Evolutionary conservation across 108 stramenopile species (phyloP).

Genomic region (Stephanodiscus minutulus): DNA sequence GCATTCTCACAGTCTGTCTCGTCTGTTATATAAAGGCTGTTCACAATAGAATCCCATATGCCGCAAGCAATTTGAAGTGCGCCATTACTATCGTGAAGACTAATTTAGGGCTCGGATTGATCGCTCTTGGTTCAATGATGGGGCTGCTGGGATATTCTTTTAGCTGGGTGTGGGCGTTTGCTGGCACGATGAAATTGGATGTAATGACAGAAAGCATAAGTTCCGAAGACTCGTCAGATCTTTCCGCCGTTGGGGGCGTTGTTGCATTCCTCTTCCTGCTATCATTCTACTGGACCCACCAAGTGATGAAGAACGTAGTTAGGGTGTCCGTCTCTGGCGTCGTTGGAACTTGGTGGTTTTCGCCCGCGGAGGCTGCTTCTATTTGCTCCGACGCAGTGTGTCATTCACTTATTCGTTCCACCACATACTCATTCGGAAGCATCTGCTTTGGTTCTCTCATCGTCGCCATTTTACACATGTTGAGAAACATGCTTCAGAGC

Average conservation of each 20-base stretch:
- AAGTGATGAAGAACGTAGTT: constrained; percentile 64
- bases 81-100: constrained; percentile 56
- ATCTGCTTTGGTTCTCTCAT: constrained; percentile 82
- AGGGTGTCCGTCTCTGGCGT: constrained; percentile 52
- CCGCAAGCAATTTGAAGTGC: constrained; percentile 65
- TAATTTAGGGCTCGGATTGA: constrained; percentile 59
- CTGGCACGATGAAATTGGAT: constrained; percentile 31
- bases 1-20: constrained; percentile 23
- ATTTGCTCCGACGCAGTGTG: constrained; percentile 39
- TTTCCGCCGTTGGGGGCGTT: constrained; percentile 23
- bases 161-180: constrained; percentile 45
- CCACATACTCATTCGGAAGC: constrained; percentile 68
- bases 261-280: constrained; percentile 57
- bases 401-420: constrained; percentile 33
- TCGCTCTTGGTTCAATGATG: constrained; percentile 45
- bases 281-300: constrained; percentile 77
- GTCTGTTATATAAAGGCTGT: constrained; percentile 41
- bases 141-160: constrained; percentile 37
- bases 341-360: constrained; percentile 67
- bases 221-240: constrained; percentile 16
- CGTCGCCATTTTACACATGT: constrained; percentile 64
- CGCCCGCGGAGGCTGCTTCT: constrained; percentile 22
- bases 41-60: constrained; percentile 74
- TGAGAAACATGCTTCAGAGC: constrained; percentile 46
- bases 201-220: constrained; percentile 28